phyloP scores from a whole-genome alignment of 2,329 filamentous ascomycete genomes.

The Trematosphaeria pertusa region DNA sequence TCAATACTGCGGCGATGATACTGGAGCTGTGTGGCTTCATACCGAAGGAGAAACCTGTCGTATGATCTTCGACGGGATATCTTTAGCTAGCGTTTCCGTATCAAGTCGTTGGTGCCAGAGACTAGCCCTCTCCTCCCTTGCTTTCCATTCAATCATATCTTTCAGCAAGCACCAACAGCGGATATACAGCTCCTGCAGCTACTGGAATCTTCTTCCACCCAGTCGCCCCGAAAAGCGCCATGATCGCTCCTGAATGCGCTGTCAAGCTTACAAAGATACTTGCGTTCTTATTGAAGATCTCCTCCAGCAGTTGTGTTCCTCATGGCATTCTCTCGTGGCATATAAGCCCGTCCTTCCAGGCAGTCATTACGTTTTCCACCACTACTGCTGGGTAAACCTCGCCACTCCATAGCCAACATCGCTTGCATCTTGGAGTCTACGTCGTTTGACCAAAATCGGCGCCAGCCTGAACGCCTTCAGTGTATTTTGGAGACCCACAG shows the following conservation, averaged over 20 bases:
- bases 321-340: too few species aligned
- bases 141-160: neutral
- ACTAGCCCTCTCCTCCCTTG: conserved; percentile 1
- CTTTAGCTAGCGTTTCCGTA: too few species aligned
- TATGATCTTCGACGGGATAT: too few species aligned
- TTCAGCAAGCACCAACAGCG: conserved; percentile 16
- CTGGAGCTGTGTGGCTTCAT: conserved; percentile 31
- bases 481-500: too few species aligned
- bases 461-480: too few species aligned
- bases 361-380: too few species aligned
- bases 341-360: too few species aligned
- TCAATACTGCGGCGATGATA: conserved; percentile 29
- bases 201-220: conserved; percentile 38
- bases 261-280: conserved; percentile 58
- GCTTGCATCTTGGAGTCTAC: too few species aligned
- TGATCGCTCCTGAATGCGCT: conserved; percentile 63
- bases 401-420: too few species aligned
- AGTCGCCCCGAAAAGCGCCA: conserved; percentile 59
- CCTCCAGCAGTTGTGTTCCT: conserved; percentile 49
- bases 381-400: too few species aligned
- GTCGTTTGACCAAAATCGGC: too few species aligned
- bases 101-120: too few species aligned
- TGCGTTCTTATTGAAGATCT: conserved; percentile 56
- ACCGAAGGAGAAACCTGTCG: conserved; percentile 24
- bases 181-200: conserved; percentile 20